Evolutionary conservation across 768 basidiomycete species (phyloP), one percentile per base, ranked within the genome.

Genomic region (Rhodocollybia butyracea): DNA sequence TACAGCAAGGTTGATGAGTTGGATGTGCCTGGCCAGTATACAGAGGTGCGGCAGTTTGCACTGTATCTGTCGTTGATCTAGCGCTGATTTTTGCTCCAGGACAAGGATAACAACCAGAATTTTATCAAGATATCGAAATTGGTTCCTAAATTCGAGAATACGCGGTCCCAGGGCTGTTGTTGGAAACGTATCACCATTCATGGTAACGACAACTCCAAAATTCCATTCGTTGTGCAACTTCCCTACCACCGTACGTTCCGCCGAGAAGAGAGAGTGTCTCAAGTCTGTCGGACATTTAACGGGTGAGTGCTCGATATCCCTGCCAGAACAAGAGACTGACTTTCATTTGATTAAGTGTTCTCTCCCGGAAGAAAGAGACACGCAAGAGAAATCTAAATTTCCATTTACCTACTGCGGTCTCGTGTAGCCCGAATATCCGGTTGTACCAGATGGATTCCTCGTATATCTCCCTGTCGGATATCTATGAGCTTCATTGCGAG

Each of bases 21-120:
- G 36, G 95, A 99, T 66, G 84, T 99, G 47, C 95, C 95, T n/a
- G 97, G 97, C 6, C 97, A 99, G 69, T 99, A 99, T 67, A 90
- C 94, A 0, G 92, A 98, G 82, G 94, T 91, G 53, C 63, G 74
- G 1, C 24, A 17, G 17, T n/a, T n/a, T n/a, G 22, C 64, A 32
- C 5, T 58, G n/a, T 7, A 41, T 40, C 8, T 29, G 43, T 27
- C 12, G 43, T 40, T 27, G 2, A 3, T 32, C 24, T 19, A 27
- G 31, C 6, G 8, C 39, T 29, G 0, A 34, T 19, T 17, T 10
- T 22, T 22, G 22, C n/a, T 27, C 36, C 63, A 97, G 94, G 94
- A 98, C 66, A 94, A 95, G 69, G 96, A 99, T 69, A 91, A 80
- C 63, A 93, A 93, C 66, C 88, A 90, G 62, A 88, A 89, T 61